Evolutionary conservation across 805 yeast genomes (phyloP).

Genomic region (Priceomyces carsonii): DNA sequence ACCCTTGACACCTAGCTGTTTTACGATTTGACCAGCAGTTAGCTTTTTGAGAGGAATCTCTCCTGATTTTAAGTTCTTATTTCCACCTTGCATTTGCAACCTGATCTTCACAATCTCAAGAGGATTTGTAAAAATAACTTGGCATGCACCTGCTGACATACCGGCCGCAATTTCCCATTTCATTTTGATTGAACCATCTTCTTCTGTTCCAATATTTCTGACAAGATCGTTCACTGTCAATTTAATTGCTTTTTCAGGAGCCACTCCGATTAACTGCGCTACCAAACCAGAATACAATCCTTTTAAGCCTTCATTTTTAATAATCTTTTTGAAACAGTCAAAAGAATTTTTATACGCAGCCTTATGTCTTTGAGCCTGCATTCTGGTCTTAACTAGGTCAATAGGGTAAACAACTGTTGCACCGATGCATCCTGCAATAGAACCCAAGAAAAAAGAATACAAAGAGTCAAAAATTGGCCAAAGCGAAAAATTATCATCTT

Average conservation of each 20-base stretch:
- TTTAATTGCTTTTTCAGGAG: conserved; percentile 97
- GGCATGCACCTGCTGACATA: conserved; percentile 94
- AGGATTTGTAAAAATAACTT: conserved; percentile 94
- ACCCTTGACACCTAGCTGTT: conserved; percentile 78
- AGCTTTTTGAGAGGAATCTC: conserved; percentile 44
- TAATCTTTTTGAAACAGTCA: conserved; percentile 82
- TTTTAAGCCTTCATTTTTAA: conserved; percentile 72
- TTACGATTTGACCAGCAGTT: conserved; percentile 71
- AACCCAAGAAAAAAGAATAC: conserved; percentile 86
- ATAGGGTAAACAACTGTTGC: conserved; percentile 98
- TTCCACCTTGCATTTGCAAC: conserved; percentile 76
- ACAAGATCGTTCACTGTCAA: conserved; percentile 90
- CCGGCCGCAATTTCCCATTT: conserved; percentile 84
- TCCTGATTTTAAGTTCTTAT: conserved; percentile 25
- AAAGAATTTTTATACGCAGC: conserved; percentile 73
- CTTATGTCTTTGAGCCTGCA: conserved; percentile 89
- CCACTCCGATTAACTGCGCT: conserved; percentile 95
- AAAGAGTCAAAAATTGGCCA: conserved; percentile 66
- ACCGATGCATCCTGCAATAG: conserved; percentile 96
- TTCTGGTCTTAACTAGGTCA: conserved; percentile 92
- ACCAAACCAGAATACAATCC: conserved; percentile 92
- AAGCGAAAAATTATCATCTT: conserved; percentile 41
- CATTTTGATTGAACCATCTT: conserved; percentile 41
- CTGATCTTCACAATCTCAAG: conserved; percentile 94
- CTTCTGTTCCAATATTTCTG: conserved; percentile 64